Evolutionary conservation across 257 asterid genomes (phyloP).

Genomic region (Nicotiana tomentosiformis): DNA sequence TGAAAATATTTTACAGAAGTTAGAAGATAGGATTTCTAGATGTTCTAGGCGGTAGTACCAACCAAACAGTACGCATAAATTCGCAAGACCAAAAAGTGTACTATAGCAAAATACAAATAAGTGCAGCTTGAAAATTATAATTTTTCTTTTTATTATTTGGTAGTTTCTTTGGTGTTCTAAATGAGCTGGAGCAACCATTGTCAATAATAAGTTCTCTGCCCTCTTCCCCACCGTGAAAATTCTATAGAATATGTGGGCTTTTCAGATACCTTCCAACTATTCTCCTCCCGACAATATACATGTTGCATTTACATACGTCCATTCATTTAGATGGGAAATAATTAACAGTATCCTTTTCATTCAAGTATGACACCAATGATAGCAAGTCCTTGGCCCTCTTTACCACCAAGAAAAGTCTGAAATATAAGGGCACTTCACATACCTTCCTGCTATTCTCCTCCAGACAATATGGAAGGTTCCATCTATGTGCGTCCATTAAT

Average conservation of each 20-base stretch:
- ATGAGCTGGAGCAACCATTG: background rate
- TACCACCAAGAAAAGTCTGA: background rate
- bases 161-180: background rate
- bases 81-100: background rate
- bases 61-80: background rate
- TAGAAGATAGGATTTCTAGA: background rate
- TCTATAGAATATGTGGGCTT: background rate
- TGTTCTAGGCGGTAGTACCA: background rate
- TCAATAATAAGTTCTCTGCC: background rate
- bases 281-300: background rate
- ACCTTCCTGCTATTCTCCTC: background rate
- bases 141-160: background rate
- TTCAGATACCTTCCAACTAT: background rate
- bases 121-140: background rate
- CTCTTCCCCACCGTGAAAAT: background rate
- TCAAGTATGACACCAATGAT: background rate
- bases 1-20: background rate
- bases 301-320: background rate
- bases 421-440: background rate
- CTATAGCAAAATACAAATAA: background rate
- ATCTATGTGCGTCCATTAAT: background rate
- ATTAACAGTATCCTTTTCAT: background rate
- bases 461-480: background rate
- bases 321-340: background rate
- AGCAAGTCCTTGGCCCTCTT: background rate